phyloP scores from a whole-genome alignment of 495 filamentous ascomycete species.

The Acidiella bohemica region DNA sequence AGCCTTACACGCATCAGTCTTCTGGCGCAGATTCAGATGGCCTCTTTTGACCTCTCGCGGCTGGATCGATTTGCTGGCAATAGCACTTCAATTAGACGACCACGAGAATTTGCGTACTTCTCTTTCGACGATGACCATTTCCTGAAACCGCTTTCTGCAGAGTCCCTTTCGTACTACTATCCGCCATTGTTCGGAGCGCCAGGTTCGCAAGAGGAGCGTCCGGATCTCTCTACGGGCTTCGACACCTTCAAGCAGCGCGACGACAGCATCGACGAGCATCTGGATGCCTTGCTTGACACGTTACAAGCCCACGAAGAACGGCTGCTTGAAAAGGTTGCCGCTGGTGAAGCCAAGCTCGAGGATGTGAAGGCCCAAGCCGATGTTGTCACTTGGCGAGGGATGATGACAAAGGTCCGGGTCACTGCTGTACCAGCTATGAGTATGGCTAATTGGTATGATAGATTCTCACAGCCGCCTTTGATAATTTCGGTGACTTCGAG shows the following conservation, averaged over 20 bases:
- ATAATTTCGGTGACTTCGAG: constrained; percentile 73
- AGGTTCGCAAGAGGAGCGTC: neutral
- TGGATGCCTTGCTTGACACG: constrained; percentile 69
- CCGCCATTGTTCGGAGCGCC: constrained; percentile 49
- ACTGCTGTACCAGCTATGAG: neutral
- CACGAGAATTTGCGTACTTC: constrained; percentile 74
- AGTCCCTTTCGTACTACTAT: constrained; percentile 79
- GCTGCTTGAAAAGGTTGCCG: constrained; percentile 24
- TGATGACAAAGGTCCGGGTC: constrained; percentile 81
- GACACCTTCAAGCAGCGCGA: constrained; percentile 74
- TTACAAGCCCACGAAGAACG: constrained; percentile 33
- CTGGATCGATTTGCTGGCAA: constrained; percentile 8
- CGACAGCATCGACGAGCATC: constrained; percentile 68
- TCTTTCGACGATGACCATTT: constrained; percentile 72
- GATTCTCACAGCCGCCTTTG: constrained; percentile 78
- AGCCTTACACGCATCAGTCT: neutral
- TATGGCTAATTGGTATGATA: constrained; percentile 22
- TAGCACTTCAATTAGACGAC: constrained; percentile 7
- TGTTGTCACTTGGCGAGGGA: constrained; percentile 87
- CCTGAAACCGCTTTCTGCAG: constrained; percentile 56
- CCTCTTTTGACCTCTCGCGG: constrained; percentile 4
- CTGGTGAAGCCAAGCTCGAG: constrained; percentile 50
- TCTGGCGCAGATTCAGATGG: neutral
- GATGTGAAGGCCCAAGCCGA: constrained; percentile 54
- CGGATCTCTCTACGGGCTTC: constrained; percentile 62